Conservation (phyloP, 1,139 yeast species). For the Debaryomyces singareniensis region DNA sequence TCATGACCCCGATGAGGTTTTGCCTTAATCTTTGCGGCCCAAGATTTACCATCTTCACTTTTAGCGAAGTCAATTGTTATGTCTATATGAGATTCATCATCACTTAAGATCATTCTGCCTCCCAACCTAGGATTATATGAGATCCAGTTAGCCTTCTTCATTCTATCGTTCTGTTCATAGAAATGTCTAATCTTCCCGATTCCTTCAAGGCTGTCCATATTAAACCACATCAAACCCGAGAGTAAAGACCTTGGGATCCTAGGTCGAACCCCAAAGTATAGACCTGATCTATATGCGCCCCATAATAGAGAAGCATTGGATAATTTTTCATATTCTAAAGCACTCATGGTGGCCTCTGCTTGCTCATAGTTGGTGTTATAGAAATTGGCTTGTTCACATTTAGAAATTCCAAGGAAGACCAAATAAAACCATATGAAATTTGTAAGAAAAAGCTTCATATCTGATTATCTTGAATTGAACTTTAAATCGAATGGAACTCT, state of each 20-base stretch:
- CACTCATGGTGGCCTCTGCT: slow-evolving; percentile 7
- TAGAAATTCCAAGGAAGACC: too few relatives aligned
- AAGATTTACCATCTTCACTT: slow-evolving; percentile 60
- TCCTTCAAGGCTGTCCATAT: slow-evolving; percentile 53
- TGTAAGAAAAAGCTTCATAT: too few relatives aligned
- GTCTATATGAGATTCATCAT: slow-evolving; percentile 55
- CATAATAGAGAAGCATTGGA: slow-evolving; percentile 46
- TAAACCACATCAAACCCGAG: slow-evolving; percentile 89
- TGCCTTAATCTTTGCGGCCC: slow-evolving; percentile 72
- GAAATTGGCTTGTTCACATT: slow-evolving; percentile 9
- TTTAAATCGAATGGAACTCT: too few relatives aligned
- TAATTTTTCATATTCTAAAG: slow-evolving; percentile 17
- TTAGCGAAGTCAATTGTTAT: slow-evolving; percentile 74
- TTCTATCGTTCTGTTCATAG: slow-evolving; percentile 69
- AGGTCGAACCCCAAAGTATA: slow-evolving; percentile 84
- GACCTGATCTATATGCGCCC: slow-evolving; percentile 91
- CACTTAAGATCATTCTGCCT: slow-evolving; percentile 73
- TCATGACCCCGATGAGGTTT: slow-evolving; percentile 48
- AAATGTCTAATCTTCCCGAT: slow-evolving; percentile 65
- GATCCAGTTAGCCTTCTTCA: slow-evolving; percentile 80
- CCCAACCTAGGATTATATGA: slow-evolving; percentile 83
- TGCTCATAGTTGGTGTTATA: slow-evolving; percentile 10
- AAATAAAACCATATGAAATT: too few relatives aligned
- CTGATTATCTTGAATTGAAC: too few relatives aligned
- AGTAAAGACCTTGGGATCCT: slow-evolving; percentile 69